Conservation (phyloP, 1,284 basidiomycete species). For the Tausonia pullulans region DNA sequence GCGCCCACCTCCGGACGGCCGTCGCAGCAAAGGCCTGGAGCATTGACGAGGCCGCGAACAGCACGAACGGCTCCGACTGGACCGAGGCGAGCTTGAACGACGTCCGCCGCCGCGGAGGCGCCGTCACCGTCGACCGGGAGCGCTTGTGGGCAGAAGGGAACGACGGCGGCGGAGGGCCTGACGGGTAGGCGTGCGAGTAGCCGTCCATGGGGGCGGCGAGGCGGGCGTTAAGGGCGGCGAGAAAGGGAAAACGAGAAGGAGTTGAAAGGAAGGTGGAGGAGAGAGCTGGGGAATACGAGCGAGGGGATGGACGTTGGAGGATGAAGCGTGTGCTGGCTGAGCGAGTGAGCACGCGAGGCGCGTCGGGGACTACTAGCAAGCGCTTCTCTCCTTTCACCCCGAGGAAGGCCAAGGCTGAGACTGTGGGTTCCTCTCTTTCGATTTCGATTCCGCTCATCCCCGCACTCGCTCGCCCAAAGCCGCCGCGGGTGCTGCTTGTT, state of each 20-base stretch:
- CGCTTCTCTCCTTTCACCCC: too few relatives aligned
- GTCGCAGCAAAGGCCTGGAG: neutral
- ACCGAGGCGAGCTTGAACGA: neutral
- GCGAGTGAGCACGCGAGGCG: too few relatives aligned
- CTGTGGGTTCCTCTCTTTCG: too few relatives aligned
- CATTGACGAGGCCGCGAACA: neutral
- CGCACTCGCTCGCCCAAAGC: too few relatives aligned
- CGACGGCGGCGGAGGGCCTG: neutral
- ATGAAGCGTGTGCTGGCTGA: too few relatives aligned
- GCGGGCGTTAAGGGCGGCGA: neutral
- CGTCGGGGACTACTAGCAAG: too few relatives aligned
- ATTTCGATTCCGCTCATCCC: too few relatives aligned
- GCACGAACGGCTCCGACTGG: slow-evolving; percentile 1
- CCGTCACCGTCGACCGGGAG: slow-evolving; percentile 10
- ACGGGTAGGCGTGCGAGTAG: slow-evolving; percentile 3
- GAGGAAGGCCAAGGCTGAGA: too few relatives aligned
- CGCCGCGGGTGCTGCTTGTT: too few relatives aligned
- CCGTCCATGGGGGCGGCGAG: neutral
- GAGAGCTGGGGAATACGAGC: neutral
- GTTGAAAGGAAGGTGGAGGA: neutral
- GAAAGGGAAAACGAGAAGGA: too few relatives aligned
- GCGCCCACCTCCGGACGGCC: slow-evolving; percentile 1
- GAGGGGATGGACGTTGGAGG: neutral
- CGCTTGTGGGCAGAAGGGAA: slow-evolving; percentile 14
- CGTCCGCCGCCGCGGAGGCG: neutral